phyloP scores from a whole-genome alignment of 2,329 filamentous ascomycete genomes.

The Diaporthe caulivora region DNA sequence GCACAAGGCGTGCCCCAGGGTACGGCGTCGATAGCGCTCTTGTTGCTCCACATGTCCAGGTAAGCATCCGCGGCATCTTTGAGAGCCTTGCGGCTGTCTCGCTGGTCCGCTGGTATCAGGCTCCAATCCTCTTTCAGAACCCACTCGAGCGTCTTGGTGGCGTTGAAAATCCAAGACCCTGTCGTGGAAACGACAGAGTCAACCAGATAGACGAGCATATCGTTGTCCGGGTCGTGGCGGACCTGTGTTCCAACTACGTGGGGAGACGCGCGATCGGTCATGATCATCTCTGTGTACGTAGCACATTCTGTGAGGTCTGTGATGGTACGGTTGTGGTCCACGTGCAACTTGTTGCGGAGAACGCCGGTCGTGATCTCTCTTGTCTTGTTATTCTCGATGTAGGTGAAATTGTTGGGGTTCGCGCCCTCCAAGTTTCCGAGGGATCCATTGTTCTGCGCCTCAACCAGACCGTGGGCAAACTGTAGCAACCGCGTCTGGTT shows the following conservation, averaged over 20 bases:
- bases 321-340: slow-evolving; percentile 48
- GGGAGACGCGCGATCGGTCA: slow-evolving; percentile 2
- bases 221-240: slow-evolving; percentile 33
- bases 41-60: slow-evolving; percentile 51
- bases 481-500: slow-evolving; percentile 22
- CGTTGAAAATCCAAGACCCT: slow-evolving; percentile 51
- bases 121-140: slow-evolving; percentile 48
- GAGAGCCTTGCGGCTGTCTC: slow-evolving; percentile 45
- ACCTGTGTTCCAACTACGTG: slow-evolving; percentile 42
- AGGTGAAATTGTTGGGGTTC: slow-evolving; percentile 44
- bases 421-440: slow-evolving; percentile 11
- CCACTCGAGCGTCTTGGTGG: slow-evolving; percentile 47
- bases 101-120: slow-evolving; percentile 44
- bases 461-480: slow-evolving; percentile 24
- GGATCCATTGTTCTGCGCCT: slow-evolving; percentile 21
- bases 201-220: slow-evolving; percentile 41
- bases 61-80: slow-evolving; percentile 49
- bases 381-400: slow-evolving; percentile 48
- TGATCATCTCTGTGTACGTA: slow-evolving; percentile 32
- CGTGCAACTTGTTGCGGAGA: slow-evolving; percentile 43
- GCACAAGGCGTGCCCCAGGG: slow-evolving; percentile 52
- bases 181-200: slow-evolving; percentile 50
- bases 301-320: slow-evolving; percentile 20
- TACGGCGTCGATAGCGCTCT: slow-evolving; percentile 45
- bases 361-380: slow-evolving; percentile 45